Evolutionary conservation across 78 protist genomes (phyloP).

Genomic region (Bodo saltans): DNA sequence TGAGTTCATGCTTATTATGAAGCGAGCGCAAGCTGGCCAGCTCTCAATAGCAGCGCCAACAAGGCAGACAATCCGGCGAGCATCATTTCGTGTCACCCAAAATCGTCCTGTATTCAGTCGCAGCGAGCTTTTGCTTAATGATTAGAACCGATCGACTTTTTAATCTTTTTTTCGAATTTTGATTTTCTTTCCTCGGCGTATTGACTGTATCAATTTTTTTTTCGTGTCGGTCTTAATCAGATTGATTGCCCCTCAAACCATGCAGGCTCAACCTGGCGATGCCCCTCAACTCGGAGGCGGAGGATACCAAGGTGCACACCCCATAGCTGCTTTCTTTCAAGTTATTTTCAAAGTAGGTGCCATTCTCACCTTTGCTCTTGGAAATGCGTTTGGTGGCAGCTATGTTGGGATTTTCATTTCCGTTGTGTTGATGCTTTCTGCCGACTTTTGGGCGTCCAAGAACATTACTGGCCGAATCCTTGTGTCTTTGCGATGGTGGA

Average conservation of each 20-base stretch:
- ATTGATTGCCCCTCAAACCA: background rate
- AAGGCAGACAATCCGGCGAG: too few species aligned
- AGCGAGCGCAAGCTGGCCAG: background rate
- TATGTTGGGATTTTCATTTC: conserved; percentile 6
- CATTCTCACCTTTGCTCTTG: background rate
- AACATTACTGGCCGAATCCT: conserved; percentile 77
- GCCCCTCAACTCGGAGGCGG: background rate
- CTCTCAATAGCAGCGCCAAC: too few species aligned
- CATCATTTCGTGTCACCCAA: too few species aligned
- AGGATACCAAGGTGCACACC: conserved; percentile 14
- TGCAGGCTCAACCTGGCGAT: background rate
- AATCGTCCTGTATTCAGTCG: too few species aligned
- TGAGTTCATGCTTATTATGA: background rate
- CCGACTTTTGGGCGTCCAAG: conserved; percentile 80
- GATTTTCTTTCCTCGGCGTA: too few species aligned
- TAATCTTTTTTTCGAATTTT: too few species aligned
- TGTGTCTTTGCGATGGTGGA: conserved; percentile 88
- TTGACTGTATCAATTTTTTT: too few species aligned
- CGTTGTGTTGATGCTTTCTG: conserved; percentile 46
- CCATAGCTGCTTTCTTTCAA: conserved; percentile 25
- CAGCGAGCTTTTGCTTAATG: too few species aligned
- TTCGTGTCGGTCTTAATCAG: too few species aligned
- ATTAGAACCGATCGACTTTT: too few species aligned
- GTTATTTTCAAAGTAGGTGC: conserved; percentile 36
- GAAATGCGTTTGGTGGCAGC: background rate